Evolutionary conservation across 768 basidiomycete genomes (phyloP), one percentile per base, ranked within the genome.

Genomic region (Suillus brevipes): DNA sequence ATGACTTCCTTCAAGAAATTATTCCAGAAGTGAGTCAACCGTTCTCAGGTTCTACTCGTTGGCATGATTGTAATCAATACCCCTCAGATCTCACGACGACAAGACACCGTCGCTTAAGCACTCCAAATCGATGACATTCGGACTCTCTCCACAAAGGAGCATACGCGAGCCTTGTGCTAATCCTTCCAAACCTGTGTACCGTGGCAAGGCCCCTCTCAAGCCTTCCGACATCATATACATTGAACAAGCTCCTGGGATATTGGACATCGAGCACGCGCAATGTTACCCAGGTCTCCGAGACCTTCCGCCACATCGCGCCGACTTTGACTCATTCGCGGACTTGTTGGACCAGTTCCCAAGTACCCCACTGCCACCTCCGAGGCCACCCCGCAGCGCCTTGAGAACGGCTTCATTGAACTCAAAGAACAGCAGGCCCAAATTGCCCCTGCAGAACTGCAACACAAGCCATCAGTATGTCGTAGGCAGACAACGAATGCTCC

Each of bases 291-390:
- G 34, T n/a, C 4, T 31, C 36, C 42, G 16, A 20, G 55, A 56
- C 42, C 31, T 59, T 42, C 18, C 36, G 2, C 55, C 47, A 47
- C 16, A n/a, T 38, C 38, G 3, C 3, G 67, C 47, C 31, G 28
- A 56, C 37, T 45, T 50, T 20, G 53, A 58, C 34, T 23, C 61
- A 1, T 62, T 37, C n/a, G 20, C 23, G 20, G 61, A 68, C 60
- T 43, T 67, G 31, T 52, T 66, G 6, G 65, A 68, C n/a, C n/a
- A 47, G 31, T 68, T 68, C 58, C 68, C 68, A 2, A n/a, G 10
- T 25, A 58, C 67, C 0, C 68, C 67, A 8, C 25, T 20, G 6
- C 61, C 60, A 36, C 67, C 65, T 36, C 67, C 69, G 16, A 40
- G 47, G n/a, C 64, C 64, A n/a, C 34, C 62, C 0, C 68, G 58